These are phyloP conservation scores for Macadamia tetraphylla DNA, from an alignment of 164 flowering plant species.

Conservation along the genomic window DNA sequence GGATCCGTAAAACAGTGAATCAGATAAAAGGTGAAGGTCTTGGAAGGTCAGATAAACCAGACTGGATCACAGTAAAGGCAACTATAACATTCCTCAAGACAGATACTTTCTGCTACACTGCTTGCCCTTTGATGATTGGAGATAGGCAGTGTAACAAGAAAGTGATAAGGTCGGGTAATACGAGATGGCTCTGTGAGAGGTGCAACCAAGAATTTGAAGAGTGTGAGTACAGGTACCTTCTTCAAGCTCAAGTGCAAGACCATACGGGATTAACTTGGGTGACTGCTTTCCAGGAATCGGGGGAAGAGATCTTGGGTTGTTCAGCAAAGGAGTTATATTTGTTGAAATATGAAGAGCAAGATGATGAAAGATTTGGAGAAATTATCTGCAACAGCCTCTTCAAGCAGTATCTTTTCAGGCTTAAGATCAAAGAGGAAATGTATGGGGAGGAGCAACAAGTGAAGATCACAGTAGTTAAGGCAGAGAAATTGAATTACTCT, in stretches of 20 bases:
- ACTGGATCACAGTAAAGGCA: slow-evolving; percentile 83
- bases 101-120: slow-evolving; percentile 83
- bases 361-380: slow-evolving; percentile 56
- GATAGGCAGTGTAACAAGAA: slow-evolving; percentile 90
- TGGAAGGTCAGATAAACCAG: slow-evolving; percentile 83
- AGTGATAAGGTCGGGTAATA: slow-evolving; percentile 55
- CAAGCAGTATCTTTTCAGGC: slow-evolving; percentile 50
- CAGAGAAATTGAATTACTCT: slow-evolving; percentile 58
- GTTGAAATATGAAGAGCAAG: slow-evolving; percentile 58
- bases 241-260: slow-evolving; percentile 89
- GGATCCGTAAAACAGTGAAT: slow-evolving; percentile 64
- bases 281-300: slow-evolving; percentile 93
- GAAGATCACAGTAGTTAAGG: slow-evolving; percentile 78
- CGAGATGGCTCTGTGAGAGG: slow-evolving; percentile 85
- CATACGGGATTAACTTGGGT: slow-evolving; percentile 91
- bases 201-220: slow-evolving; percentile 83
- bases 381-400: slow-evolving; percentile 47
- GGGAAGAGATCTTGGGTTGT: slow-evolving; percentile 82
- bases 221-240: slow-evolving; percentile 91
- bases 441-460: slow-evolving; percentile 89
- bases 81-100: slow-evolving; percentile 69
- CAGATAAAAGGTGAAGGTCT: slow-evolving; percentile 92
- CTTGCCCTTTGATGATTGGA: slow-evolving; percentile 92
- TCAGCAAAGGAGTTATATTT: slow-evolving; percentile 74
- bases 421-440: slow-evolving; percentile 85